Conservation (phyloP, 257 asterid genomes). For the Penstemon newberryi region DNA sequence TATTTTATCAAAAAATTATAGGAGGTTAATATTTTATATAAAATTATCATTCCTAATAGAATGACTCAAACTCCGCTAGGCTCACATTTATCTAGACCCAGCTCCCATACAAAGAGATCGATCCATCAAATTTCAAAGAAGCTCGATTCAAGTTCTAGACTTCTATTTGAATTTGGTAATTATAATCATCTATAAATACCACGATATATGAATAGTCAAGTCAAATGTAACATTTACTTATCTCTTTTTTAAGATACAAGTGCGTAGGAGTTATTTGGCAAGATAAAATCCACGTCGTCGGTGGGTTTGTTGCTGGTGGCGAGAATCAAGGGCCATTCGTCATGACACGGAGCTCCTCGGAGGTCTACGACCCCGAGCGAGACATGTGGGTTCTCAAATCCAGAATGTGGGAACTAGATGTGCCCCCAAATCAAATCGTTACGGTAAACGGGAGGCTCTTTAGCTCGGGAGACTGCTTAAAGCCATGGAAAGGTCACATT, state of each 20-base stretch:
- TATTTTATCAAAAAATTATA: too few relatives aligned
- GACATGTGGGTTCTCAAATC: constrained; percentile 44
- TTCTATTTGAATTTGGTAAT: too few relatives aligned
- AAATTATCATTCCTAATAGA: too few relatives aligned
- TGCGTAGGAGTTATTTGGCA: constrained; percentile 60
- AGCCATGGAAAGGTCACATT: constrained; percentile 61
- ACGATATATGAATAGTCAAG: too few relatives aligned
- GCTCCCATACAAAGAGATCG: too few relatives aligned
- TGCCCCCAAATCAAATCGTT: constrained; percentile 68
- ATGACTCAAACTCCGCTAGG: too few relatives aligned
- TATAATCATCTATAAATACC: too few relatives aligned
- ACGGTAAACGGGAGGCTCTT: constrained; percentile 48
- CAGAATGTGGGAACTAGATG: constrained; percentile 79
- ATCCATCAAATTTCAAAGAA: too few relatives aligned
- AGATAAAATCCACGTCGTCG: constrained; percentile 50
- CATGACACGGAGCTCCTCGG: constrained; percentile 61
- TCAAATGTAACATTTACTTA: too few relatives aligned
- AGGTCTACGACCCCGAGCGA: constrained; percentile 39
- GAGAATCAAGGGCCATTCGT: constrained; percentile 41
- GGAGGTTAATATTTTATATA: too few relatives aligned
- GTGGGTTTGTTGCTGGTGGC: constrained; percentile 55
- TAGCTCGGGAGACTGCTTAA: constrained; percentile 70
- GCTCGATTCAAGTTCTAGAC: too few relatives aligned
- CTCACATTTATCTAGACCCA: too few relatives aligned
- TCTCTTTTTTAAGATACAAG: constrained; percentile 30